Evolutionary conservation across 2,329 filamentous ascomycete genomes (phyloP), one percentile per base, ranked within the genome.

Genomic region (Herpotrichia juniperi): DNA sequence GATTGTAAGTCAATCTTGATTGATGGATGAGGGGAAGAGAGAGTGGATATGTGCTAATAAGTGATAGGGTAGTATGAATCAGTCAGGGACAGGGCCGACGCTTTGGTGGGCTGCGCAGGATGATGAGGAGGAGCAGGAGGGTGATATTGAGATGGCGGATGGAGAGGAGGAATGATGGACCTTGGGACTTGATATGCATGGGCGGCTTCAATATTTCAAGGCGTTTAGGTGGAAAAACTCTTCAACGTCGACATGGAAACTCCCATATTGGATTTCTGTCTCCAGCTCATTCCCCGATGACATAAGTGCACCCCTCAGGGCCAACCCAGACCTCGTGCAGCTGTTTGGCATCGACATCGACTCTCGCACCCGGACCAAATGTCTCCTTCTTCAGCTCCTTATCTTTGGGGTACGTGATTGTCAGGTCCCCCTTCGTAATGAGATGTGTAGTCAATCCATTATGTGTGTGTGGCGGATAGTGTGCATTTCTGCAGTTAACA

Each of bases 291-390:
- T 85, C 82, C 21, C 83, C 83, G 66, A 86, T 84, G 22, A 85
- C 85, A 74, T 87, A 88, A 2, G 85, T 89, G 68, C 88, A 90
- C 0, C 88, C 88, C 53, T 82, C 75, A 1, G 71, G 60, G 1
- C 87, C 87, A 42, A 90, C 80, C 84, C 86, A 89, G 1, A 90
- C 87, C 73, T 90, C 87, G 61, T 91, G 88, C 11, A 82, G 68
- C 51, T 81, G 78, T 7, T 80, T 79, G 1, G 86, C 85, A 25
- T 86, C 85, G 3, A 91, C 86, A 64, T 90, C 87, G 31, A 90
- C 74, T 32, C 87, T 77, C 34, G 82, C 82, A 1, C 87, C 88
- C 1, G 80, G 78, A 0, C 81, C 78, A 54, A 84, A 86, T 0
- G 82, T 85, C 51, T 81, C 79, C 71, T 84, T 88, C 57, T 75